Evolutionary conservation across 1,284 basidiomycete species (phyloP).

Genomic region (Filobasidium uniguttulatum): DNA sequence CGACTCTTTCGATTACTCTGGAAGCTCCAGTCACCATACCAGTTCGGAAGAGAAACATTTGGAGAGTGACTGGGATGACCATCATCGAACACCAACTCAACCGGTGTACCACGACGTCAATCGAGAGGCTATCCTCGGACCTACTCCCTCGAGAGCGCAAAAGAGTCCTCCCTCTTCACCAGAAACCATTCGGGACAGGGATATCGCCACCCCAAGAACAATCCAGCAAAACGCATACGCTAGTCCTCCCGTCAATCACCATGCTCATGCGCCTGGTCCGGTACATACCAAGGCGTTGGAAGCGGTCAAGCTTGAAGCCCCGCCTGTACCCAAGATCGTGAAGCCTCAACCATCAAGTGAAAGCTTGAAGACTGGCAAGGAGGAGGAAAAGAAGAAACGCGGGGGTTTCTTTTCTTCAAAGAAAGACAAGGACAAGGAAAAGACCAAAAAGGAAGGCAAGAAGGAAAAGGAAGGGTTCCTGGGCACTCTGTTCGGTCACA

Average conservation of each 20-base stretch:
- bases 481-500: constrained; percentile 68
- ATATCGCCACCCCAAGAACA: constrained; percentile 2
- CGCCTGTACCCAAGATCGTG: constrained; percentile 3
- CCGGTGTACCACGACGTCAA: constrained; percentile 3
- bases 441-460: constrained; percentile 37
- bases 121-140: constrained; percentile 5
- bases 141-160: constrained; percentile 2
- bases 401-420: constrained; percentile 54
- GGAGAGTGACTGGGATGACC: constrained; percentile 41
- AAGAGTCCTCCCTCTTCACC: constrained; percentile 7
- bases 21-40: background rate
- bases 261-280: background rate
- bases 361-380: constrained; percentile 17
- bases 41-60: background rate
- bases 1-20: constrained; percentile 1
- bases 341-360: constrained; percentile 8
- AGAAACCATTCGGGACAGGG: constrained; percentile 4
- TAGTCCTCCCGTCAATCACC: background rate
- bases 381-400: constrained; percentile 65
- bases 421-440: constrained; percentile 48
- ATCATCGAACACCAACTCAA: constrained; percentile 46
- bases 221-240: background rate
- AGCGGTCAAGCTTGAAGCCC: constrained; percentile 3
- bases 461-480: constrained; percentile 63
- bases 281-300: background rate